phyloP scores from a whole-genome alignment of 2,329 filamentous ascomycete species.

The Colletotrichum liaoningense region DNA sequence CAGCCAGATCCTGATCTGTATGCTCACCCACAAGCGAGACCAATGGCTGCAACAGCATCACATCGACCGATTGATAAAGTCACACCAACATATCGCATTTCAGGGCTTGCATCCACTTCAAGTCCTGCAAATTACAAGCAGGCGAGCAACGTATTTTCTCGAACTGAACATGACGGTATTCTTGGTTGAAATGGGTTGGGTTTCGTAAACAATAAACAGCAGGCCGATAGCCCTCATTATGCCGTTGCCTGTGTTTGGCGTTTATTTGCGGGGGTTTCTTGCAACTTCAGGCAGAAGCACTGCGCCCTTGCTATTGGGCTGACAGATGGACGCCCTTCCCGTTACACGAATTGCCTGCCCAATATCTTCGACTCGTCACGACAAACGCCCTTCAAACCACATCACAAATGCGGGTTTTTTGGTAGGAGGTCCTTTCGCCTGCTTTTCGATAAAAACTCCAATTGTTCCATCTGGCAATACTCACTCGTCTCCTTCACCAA shows the following conservation, averaged over 20 bases:
- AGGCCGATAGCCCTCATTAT: neutral
- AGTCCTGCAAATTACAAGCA: too few species aligned
- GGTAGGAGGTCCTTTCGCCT: too few species aligned
- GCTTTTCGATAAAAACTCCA: neutral
- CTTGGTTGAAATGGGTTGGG: neutral
- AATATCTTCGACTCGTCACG: neutral
- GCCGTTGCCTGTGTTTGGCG: neutral
- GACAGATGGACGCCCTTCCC: neutral
- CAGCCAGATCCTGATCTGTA: too few species aligned
- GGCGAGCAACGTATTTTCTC: too few species aligned
- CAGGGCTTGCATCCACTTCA: too few species aligned
- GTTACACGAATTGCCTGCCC: neutral
- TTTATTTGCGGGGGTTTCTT: neutral
- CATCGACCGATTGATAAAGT: neutral
- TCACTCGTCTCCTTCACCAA: neutral
- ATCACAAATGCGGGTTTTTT: neutral
- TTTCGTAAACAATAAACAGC: neutral
- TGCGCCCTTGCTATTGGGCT: neutral
- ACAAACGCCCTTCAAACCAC: neutral
- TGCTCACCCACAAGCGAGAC: too few species aligned
- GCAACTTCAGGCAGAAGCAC: neutral
- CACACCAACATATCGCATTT: too few species aligned
- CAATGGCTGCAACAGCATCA: neutral
- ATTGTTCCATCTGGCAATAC: neutral
- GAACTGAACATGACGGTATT: neutral